Percentiles rank a stretch among this genome's conserved stretches.
Conservation (phyloP, 768 basidiomycete species). For the Pleurotus pulmonarius region DNA sequence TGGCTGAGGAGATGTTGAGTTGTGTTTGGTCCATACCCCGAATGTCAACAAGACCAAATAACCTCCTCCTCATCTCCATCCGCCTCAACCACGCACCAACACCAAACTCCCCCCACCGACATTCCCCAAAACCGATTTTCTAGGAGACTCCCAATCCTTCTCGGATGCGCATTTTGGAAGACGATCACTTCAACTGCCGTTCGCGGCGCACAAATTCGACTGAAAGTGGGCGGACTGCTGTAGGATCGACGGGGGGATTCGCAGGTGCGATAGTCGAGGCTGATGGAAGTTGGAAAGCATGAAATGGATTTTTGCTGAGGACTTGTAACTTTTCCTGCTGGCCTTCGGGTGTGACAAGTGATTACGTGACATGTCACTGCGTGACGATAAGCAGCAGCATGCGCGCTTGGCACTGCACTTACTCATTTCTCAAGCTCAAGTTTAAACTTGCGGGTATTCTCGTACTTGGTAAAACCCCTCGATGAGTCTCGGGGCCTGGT, state of each 20-base stretch:
- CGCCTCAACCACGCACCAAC: slow-evolving; percentile 1
- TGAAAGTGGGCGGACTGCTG: not conserved
- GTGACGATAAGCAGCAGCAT: too few relatives aligned
- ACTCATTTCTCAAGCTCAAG: too few relatives aligned
- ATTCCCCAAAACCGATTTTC: not conserved
- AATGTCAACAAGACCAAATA: not conserved
- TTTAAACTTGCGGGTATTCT: too few relatives aligned
- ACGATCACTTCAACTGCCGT: not conserved
- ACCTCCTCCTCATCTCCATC: slow-evolving; percentile 6
- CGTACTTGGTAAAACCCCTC: too few relatives aligned
- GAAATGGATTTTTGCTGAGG: not conserved
- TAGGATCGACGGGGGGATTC: not conserved
- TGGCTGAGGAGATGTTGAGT: not conserved
- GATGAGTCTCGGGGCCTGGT: too few relatives aligned
- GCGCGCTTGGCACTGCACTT: too few relatives aligned
- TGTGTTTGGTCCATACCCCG: not conserved
- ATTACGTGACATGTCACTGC: not conserved
- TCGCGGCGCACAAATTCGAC: not conserved
- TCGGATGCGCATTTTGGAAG: not conserved
- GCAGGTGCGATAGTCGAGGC: not conserved
- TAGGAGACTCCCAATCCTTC: not conserved
- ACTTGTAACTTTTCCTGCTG: not conserved
- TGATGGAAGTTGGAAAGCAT: slow-evolving; percentile 8
- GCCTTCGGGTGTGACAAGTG: not conserved
- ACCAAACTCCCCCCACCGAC: not conserved